Evolutionary conservation across 2,329 filamentous ascomycete genomes (phyloP), one percentile per base, ranked within the genome.

Genomic region (Xylaria sp.): DNA sequence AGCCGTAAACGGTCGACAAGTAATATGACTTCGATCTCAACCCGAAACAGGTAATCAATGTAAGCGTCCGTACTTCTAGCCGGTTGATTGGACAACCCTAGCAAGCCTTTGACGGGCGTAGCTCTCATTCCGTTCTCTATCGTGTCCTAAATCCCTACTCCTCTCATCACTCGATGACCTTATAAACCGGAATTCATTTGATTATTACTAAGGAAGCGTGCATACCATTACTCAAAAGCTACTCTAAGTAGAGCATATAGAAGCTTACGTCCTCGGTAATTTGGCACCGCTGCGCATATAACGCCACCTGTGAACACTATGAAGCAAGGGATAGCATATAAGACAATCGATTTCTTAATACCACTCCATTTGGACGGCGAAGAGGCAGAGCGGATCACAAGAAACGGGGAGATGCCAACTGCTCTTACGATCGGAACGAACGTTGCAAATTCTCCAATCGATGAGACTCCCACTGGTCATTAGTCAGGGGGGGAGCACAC

Each of bases 201-300:
- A 65, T 55, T 60, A 37, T 48, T 55, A 37, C 57, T 47, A 60
- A 54, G 8, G 47, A 54, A 55, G 48, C 47, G 27, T 65, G 63
- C 48, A 65, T 65, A 47, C 63, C 47, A 18, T 65, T 65, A 9
- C 63, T 65, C 10, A 48, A 54, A 35, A 60, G 47, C 48, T 47
- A 60, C 48, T 65, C 55, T 16, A 60, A 35, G 44, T 54, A 65
- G 5, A 65, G 47, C 32, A 47, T 60, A 23, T 54, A 55, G 55
- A 60, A 65, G 40, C 47, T 55, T 54, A 53, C 37, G 4, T 55
- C 37, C 5, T 4, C 48, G 1, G 25, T 21, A 2, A 35, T 65
- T 55, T 65, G 55, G 47, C 57, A 55, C 40, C 25, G 63, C 27
- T 55, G 48, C 35, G 55, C 53, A 37, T 53, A 60, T 35, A 53